A percentile compares a stretch with the other conserved stretches of the same genome.
phyloP scores from a whole-genome alignment of 805 yeast genomes.

The Cyberlindnera veronae region DNA sequence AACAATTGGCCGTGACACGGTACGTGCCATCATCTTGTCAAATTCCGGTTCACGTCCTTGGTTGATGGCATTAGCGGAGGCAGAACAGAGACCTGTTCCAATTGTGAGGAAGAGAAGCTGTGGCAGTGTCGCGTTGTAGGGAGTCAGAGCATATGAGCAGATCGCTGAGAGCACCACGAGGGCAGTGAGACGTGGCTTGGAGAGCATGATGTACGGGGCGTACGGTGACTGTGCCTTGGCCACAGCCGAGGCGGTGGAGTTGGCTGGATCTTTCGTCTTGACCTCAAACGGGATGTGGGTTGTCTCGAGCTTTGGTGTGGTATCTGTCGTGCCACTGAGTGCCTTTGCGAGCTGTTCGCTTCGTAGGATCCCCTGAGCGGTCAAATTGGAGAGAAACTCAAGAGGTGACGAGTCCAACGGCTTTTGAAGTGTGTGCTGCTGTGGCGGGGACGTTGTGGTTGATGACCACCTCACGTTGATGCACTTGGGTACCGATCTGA shows the following conservation, averaged over 20 bases:
- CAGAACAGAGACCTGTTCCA: conserved; percentile 87
- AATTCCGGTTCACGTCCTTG: conserved; percentile 95
- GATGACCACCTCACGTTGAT: conserved; percentile 6
- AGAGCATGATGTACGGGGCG: conserved; percentile 70
- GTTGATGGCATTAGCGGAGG: conserved; percentile 94
- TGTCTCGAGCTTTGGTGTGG: conserved; percentile 14
- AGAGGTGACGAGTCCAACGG: conserved; percentile 34
- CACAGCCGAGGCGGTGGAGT: conserved; percentile 6
- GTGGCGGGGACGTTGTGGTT: neutral
- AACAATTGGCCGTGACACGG: conserved; percentile 87
- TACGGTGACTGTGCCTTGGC: conserved; percentile 27
- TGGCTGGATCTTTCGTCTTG: conserved; percentile 32
- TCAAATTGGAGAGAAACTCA: conserved; percentile 36
- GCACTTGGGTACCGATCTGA: neutral
- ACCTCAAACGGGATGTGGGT: conserved; percentile 56
- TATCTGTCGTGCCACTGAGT: conserved; percentile 17
- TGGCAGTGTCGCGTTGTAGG: conserved; percentile 69
- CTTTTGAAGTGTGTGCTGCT: conserved; percentile 1
- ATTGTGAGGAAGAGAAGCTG: conserved; percentile 69
- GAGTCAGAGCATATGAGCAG: conserved; percentile 91
- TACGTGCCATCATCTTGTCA: conserved; percentile 84
- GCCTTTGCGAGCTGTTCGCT: conserved; percentile 25
- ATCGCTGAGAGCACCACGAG: conserved; percentile 88
- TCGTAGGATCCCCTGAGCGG: conserved; percentile 6
- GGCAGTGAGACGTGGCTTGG: conserved; percentile 86